phyloP scores from a whole-genome alignment of 2,329 filamentous ascomycete genomes.

The Myriosclerotinia duriaeana region DNA sequence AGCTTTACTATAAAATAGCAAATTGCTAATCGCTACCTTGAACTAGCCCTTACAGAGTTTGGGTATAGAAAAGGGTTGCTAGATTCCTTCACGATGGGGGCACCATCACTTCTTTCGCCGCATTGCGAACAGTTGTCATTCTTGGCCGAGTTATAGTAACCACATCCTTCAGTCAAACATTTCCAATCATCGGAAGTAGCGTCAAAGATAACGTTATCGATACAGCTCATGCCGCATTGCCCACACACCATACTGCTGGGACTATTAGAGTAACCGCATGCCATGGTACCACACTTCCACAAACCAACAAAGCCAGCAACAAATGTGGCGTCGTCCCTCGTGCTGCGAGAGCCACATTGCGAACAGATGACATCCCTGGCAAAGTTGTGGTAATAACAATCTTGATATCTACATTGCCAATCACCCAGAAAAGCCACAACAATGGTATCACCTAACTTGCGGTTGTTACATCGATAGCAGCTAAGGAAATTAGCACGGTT shows the following conservation, averaged over 20 bases:
- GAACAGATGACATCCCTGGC: not conserved
- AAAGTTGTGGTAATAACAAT: not conserved
- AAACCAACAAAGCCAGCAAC: not conserved
- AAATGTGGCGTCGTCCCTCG: no score
- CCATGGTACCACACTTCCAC: not conserved
- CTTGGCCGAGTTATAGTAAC: not conserved
- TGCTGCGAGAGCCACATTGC: not conserved
- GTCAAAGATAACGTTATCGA: not conserved
- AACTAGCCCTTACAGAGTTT: no score
- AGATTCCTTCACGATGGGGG: not conserved
- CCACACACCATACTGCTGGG: fast-evolving
- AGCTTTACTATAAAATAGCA: no score
- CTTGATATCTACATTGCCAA: not conserved
- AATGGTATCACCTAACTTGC: not conserved
- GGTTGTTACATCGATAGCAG: not conserved
- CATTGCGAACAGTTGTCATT: not conserved
- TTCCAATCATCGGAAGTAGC: not conserved
- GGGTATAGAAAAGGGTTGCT: not conserved
- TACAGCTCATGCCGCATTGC: not conserved
- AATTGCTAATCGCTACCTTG: no score
- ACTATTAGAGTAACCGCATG: not conserved
- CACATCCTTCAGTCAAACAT: not conserved
- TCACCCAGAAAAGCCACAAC: not conserved
- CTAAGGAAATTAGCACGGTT: not conserved
- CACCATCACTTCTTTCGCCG: no score